Conservation (phyloP, 1,284 basidiomycete species). For the Trametes pubescens region DNA sequence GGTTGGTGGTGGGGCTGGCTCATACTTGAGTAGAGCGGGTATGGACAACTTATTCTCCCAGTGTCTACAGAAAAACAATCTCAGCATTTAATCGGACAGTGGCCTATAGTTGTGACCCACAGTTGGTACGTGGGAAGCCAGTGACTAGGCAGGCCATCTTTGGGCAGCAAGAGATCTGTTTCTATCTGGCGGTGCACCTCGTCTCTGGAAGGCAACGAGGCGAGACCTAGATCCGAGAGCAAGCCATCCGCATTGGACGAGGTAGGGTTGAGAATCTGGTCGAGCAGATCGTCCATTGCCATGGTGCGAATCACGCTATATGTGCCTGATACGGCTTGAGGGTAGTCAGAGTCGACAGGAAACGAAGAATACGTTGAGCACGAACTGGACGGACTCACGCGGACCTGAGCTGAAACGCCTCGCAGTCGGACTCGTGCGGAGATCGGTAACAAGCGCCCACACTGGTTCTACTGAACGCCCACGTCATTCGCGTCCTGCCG, state of each 20-base stretch:
- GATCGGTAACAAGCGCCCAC: not conserved
- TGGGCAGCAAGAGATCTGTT: constrained; percentile 71
- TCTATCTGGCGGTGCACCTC: constrained; percentile 73
- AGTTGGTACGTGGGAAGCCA: constrained; percentile 81
- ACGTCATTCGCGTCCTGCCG: constrained; percentile 1
- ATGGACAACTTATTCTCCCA: constrained; percentile 72
- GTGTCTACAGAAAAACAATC: constrained; percentile 53
- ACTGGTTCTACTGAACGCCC: constrained; percentile 3
- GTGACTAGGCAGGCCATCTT: constrained; percentile 65
- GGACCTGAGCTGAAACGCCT: not conserved
- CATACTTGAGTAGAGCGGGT: constrained; percentile 66
- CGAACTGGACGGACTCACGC: not conserved
- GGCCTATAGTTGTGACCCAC: constrained; percentile 51
- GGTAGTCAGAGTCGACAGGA: not conserved
- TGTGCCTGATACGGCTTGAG: not conserved
- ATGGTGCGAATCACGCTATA: not conserved
- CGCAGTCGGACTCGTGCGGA: not conserved
- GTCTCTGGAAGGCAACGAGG: constrained; percentile 61
- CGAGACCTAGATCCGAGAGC: constrained; percentile 62
- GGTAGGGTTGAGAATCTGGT: constrained; percentile 56
- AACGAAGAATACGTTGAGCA: too few species aligned
- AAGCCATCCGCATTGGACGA: constrained; percentile 51
- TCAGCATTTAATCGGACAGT: constrained; percentile 24
- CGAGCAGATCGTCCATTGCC: constrained; percentile 43
- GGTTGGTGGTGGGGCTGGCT: constrained; percentile 82